Conservation (phyloP, 1,139 yeast genomes). For the Yamadazyma sp. region DNA sequence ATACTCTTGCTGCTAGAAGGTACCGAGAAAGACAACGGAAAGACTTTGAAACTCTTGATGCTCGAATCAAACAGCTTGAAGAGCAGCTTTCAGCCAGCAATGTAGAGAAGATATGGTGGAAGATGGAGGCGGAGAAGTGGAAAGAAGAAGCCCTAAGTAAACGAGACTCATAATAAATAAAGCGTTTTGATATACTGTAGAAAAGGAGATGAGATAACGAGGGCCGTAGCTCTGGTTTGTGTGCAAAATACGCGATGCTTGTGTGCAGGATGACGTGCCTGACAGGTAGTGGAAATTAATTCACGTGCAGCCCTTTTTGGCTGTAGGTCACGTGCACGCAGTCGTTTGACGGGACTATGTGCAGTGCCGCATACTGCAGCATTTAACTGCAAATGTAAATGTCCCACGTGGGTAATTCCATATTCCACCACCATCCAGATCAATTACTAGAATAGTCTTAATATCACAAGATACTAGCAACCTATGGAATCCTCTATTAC, state of each 20-base stretch:
- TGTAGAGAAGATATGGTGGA: slow-evolving; percentile 20
- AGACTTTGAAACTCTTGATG: slow-evolving; percentile 21
- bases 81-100: slow-evolving; percentile 13
- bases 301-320: too few species aligned
- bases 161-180: not conserved
- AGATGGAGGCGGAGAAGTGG: slow-evolving; percentile 18
- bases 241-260: too few species aligned
- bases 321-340: too few species aligned
- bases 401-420: not conserved
- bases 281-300: too few species aligned
- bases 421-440: not conserved
- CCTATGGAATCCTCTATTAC: too few species aligned
- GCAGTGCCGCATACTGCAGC: not conserved
- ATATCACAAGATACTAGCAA: not conserved
- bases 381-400: too few species aligned
- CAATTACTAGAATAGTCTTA: not conserved
- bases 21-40: slow-evolving; percentile 19
- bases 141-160: slow-evolving; percentile 3
- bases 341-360: too few species aligned
- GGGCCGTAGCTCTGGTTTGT: too few species aligned
- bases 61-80: slow-evolving; percentile 18
- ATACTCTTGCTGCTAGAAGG: slow-evolving; percentile 22
- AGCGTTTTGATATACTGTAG: not conserved
- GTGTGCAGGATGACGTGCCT: too few species aligned
- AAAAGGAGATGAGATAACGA: too few species aligned